These are phyloP conservation scores for Kwoniella sp. DNA, from an alignment of 768 basidiomycete genomes.

Conservation along the genomic window DNA sequence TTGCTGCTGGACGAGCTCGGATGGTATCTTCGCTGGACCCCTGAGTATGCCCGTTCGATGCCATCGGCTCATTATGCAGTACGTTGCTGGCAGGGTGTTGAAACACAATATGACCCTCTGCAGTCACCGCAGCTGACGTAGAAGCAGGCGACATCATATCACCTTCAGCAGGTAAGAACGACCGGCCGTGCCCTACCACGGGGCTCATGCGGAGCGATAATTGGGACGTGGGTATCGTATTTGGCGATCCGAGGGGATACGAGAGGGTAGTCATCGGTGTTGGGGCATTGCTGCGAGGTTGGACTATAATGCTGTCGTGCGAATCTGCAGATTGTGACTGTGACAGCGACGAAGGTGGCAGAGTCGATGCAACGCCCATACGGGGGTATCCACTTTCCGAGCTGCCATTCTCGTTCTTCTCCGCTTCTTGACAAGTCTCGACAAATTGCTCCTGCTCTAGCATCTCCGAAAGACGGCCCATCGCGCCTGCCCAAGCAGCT, in stretches of 20 bases:
- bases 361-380: conserved; percentile 5
- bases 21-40: conserved; percentile 8
- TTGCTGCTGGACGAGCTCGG: background rate
- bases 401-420: background rate
- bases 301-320: background rate
- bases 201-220: background rate
- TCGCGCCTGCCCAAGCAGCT: conserved; percentile 31
- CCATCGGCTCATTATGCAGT: background rate
- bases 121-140: background rate
- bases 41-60: background rate
- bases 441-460: background rate
- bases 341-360: background rate
- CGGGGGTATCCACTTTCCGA: background rate
- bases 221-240: conserved; percentile 5
- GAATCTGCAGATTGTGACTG: background rate
- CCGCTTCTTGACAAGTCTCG: background rate
- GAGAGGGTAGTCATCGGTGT: conserved; percentile 3
- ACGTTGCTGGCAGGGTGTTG: background rate
- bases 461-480: conserved; percentile 19
- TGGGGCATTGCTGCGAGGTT: background rate
- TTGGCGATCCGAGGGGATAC: conserved; percentile 9
- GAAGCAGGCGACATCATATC: conserved; percentile 7
- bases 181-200: background rate
- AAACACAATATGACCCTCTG: background rate
- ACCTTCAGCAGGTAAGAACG: conserved; percentile 12